Evolutionary conservation across 345 rosid species (phyloP).

Genomic region (Bruguiera sexangula): DNA sequence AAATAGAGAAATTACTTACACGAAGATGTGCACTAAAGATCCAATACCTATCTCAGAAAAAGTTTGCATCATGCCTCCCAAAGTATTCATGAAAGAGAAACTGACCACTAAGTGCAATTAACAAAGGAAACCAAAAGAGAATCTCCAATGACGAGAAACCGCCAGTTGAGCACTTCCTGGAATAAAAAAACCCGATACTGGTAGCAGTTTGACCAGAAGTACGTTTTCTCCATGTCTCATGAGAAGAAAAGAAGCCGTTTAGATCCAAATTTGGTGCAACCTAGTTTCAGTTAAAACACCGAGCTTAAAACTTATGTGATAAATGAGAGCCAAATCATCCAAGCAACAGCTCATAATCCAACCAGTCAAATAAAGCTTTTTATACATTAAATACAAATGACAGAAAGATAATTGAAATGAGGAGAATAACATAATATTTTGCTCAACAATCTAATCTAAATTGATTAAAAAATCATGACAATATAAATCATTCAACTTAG

Average conservation of each 20-base stretch:
- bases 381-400: too few species aligned
- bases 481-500: too few species aligned
- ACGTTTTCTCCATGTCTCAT: conserved; percentile 70
- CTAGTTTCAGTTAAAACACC: conserved; percentile 31
- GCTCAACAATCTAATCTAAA: too few species aligned
- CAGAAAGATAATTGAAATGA: too few species aligned
- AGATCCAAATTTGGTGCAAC: conserved; percentile 48
- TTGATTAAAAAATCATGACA: too few species aligned
- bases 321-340: background rate
- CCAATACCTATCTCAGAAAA: conserved; percentile 53
- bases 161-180: conserved; percentile 91
- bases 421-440: too few species aligned
- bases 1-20: conserved; percentile 27
- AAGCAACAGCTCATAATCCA: background rate
- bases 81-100: conserved; percentile 37
- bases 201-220: conserved; percentile 57
- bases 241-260: conserved; percentile 29
- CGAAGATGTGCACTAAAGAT: conserved; percentile 40
- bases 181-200: conserved; percentile 54
- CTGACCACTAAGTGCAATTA: conserved; percentile 73
- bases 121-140: conserved; percentile 74
- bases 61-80: conserved; percentile 58
- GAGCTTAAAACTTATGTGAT: background rate
- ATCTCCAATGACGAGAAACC: conserved; percentile 63
- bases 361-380: too few species aligned